phyloP scores from a whole-genome alignment of 805 yeast species.

The Metschnikowia koreensis region DNA sequence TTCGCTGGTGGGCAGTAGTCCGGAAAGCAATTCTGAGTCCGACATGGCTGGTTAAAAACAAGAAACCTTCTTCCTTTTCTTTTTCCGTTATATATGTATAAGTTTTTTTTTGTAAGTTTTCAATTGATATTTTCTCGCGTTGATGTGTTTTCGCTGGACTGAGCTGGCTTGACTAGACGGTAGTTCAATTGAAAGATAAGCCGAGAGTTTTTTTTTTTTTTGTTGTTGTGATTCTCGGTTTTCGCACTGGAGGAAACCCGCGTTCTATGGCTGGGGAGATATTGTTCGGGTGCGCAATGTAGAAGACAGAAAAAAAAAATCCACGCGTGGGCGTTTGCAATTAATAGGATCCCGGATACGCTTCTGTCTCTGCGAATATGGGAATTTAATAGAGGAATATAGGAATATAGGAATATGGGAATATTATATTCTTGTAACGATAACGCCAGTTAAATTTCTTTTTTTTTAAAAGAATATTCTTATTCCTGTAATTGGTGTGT shows the following conservation, averaged over 20 bases:
- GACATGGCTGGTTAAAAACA: slow-evolving; percentile 8
- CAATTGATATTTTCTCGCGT: background rate
- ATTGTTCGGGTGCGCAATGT: background rate
- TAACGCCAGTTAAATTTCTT: too few relatives aligned
- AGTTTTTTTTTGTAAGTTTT: background rate
- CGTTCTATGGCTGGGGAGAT: background rate
- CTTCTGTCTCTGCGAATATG: too few relatives aligned
- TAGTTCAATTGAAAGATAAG: background rate
- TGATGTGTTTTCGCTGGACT: too few relatives aligned
- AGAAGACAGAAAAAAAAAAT: background rate
- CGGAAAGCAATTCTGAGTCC: slow-evolving; percentile 16
- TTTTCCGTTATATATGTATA: background rate
- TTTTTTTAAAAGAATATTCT: too few relatives aligned
- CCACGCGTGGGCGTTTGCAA: background rate
- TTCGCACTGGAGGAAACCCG: slow-evolving; percentile 1
- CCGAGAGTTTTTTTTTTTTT: background rate
- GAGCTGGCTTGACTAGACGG: background rate
- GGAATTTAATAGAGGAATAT: too few relatives aligned
- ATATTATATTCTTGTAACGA: too few relatives aligned
- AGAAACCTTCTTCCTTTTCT: background rate
- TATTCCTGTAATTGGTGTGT: too few relatives aligned
- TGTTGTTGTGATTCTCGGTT: background rate
- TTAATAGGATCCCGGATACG: background rate
- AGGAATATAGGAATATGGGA: too few relatives aligned
- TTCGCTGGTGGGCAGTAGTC: slow-evolving; percentile 15